Percentiles rank a stretch among this genome's conserved stretches.
These are phyloP conservation scores for Fusarium nematophilum DNA, from an alignment of 2,329 filamentous ascomycete species.

Conservation along the genomic window DNA sequence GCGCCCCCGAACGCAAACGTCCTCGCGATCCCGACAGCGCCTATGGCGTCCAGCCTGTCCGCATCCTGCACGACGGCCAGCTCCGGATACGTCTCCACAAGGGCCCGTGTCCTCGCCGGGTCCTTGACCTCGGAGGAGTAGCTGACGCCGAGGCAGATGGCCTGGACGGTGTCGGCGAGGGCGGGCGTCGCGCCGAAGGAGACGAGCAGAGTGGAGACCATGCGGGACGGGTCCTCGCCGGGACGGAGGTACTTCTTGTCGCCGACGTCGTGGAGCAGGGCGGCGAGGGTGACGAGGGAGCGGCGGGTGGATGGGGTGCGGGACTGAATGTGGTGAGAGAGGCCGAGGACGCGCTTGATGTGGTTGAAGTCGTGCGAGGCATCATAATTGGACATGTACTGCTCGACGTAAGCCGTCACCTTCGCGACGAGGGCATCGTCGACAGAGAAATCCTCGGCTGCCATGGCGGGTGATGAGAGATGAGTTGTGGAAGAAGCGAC, in stretches of 20 bases:
- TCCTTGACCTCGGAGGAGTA: constrained; percentile 80
- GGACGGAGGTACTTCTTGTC: constrained; percentile 82
- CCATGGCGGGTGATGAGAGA: too few species aligned
- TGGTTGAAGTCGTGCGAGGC: constrained; percentile 90
- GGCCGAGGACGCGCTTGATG: constrained; percentile 81
- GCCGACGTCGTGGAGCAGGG: constrained; percentile 87
- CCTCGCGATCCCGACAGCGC: constrained; percentile 84
- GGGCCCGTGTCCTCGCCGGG: constrained; percentile 65
- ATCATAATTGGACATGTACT: constrained; percentile 83
- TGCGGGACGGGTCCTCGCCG: constrained; percentile 66
- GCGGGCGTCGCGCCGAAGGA: constrained; percentile 65
- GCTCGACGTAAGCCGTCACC: constrained; percentile 72
- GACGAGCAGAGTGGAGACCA: constrained; percentile 66
- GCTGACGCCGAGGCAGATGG: constrained; percentile 80
- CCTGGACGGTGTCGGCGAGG: constrained; percentile 75
- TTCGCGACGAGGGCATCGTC: constrained; percentile 62
- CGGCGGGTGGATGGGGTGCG: constrained; percentile 55
- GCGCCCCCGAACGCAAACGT: constrained; percentile 74
- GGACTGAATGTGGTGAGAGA: constrained; percentile 74
- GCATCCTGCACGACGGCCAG: constrained; percentile 88
- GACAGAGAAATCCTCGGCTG: constrained; percentile 38
- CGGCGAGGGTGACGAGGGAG: constrained; percentile 72
- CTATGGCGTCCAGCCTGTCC: constrained; percentile 90
- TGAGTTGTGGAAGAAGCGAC: too few species aligned
- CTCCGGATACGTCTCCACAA: constrained; percentile 72